A percentile compares a stretch with the other conserved stretches of the same genome.
Evolutionary conservation across 164 flowering plant genomes (phyloP).

Genomic region (Saururus chinensis): DNA sequence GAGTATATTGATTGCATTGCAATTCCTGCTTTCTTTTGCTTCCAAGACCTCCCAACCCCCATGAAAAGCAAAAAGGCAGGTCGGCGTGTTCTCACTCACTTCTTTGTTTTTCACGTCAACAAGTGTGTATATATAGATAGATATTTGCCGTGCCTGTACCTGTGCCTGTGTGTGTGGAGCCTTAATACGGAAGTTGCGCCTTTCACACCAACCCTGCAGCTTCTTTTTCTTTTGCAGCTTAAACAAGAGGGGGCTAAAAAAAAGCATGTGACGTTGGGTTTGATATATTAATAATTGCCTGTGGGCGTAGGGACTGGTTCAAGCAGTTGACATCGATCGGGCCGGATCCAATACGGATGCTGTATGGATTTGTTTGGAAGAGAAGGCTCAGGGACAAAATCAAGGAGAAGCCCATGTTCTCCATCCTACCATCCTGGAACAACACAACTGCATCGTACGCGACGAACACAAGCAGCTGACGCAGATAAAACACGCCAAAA

Average conservation of each 20-base stretch:
- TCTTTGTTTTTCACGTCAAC: background rate
- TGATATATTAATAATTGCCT: no score
- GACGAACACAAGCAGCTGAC: constrained; percentile 18
- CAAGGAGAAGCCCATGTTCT: constrained; percentile 18
- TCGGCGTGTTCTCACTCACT: background rate
- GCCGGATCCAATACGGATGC: no score
- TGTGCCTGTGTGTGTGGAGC: background rate
- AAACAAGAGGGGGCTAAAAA: no score
- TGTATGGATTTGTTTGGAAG: constrained; percentile 29
- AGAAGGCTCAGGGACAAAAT: constrained; percentile 19
- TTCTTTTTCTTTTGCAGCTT: no score
- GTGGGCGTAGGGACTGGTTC: no score
- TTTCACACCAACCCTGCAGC: background rate
- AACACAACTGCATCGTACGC: constrained; percentile 46
- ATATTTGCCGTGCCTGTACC: no score
- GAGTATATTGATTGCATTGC: no score
- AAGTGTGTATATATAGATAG: no score
- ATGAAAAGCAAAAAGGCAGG: background rate
- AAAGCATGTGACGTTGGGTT: no score
- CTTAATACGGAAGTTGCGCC: background rate
- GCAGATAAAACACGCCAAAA: constrained; percentile 20
- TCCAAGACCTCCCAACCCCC: background rate
- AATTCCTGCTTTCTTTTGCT: background rate
- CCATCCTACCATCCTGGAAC: constrained; percentile 28
- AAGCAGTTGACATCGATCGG: no score